phyloP scores from a whole-genome alignment of 2,329 filamentous ascomycete genomes.

The Paecilomyces sp. region DNA sequence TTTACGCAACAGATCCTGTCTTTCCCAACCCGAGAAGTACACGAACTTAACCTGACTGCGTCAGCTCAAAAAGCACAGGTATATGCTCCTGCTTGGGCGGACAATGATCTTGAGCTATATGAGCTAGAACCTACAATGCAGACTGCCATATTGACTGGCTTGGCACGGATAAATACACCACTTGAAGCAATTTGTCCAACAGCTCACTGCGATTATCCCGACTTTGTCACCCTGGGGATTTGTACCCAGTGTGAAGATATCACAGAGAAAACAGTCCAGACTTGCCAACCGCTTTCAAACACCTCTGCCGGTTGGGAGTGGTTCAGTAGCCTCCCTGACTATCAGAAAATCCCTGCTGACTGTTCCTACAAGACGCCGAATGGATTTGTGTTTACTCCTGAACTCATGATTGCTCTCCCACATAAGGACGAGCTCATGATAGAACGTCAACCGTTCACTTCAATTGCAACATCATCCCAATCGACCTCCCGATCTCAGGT shows the following conservation, averaged over 20 bases:
- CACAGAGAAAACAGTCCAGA: background rate
- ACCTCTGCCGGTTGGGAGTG: background rate
- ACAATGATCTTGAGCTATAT: background rate
- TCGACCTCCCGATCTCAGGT: too few relatives aligned
- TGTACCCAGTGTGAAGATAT: background rate
- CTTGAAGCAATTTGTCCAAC: background rate
- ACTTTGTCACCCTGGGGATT: background rate
- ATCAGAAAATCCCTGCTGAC: background rate
- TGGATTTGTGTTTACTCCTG: background rate
- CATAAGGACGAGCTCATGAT: background rate
- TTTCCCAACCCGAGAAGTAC: constrained; percentile 2
- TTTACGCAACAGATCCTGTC: constrained; percentile 18
- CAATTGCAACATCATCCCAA: background rate
- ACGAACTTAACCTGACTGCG: background rate
- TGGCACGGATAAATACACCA: background rate
- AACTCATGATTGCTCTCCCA: background rate
- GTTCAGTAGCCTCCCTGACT: background rate
- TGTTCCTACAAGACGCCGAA: background rate
- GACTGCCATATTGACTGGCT: background rate
- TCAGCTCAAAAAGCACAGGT: background rate
- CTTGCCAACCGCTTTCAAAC: background rate
- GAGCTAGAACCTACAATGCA: background rate
- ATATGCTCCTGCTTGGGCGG: background rate
- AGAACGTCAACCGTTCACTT: background rate
- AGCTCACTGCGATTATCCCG: background rate